These are phyloP conservation scores for Thalassiosira pacifica DNA, from an alignment of 352 stramenopile genomes.

Conservation along the genomic window DNA sequence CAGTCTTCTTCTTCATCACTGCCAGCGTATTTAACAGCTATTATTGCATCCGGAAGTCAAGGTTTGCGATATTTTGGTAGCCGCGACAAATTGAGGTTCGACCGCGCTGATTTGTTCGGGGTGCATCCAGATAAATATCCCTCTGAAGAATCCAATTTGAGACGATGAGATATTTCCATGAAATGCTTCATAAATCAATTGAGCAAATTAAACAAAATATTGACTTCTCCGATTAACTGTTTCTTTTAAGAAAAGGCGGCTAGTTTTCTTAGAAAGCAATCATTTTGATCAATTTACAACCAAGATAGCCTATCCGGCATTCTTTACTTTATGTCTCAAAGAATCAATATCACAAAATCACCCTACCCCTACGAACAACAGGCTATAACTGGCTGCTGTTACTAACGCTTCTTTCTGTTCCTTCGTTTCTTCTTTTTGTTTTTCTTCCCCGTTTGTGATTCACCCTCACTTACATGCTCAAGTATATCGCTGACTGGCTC, in stretches of 20 bases:
- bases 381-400: too few species aligned
- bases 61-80: constrained; percentile 80
- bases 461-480: not conserved
- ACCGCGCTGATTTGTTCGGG: constrained; percentile 81
- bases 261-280: too few species aligned
- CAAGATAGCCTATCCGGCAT: too few species aligned
- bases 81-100: constrained; percentile 82
- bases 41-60: constrained; percentile 88
- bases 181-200: too few species aligned
- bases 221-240: too few species aligned
- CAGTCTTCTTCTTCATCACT: constrained; percentile 85
- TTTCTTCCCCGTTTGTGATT: constrained; percentile 19
- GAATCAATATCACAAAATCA: too few species aligned
- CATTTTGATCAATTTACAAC: too few species aligned
- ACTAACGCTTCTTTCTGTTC: constrained; percentile 32
- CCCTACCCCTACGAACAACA: too few species aligned
- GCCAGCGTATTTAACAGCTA: constrained; percentile 88
- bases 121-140: constrained; percentile 83
- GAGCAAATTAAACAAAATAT: too few species aligned
- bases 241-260: too few species aligned
- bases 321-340: too few species aligned
- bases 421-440: constrained; percentile 30
- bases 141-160: constrained; percentile 50
- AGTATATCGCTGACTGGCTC: constrained; percentile 3
- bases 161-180: too few species aligned